Evolutionary conservation across 345 rosid genomes (phyloP).

Genomic region (Cardamine occulta): DNA sequence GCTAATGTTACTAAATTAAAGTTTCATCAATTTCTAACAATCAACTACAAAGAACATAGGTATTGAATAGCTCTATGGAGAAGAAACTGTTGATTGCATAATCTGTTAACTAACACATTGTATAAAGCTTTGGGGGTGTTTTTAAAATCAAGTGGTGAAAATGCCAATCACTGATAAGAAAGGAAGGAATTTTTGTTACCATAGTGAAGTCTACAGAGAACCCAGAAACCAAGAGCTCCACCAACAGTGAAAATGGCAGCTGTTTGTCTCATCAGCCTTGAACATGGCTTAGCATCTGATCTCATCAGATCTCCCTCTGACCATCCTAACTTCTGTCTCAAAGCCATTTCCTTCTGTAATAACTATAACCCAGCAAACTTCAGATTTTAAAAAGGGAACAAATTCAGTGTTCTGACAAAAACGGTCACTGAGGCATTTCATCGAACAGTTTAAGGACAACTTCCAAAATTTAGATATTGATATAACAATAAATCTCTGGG

Average conservation of each 20-base stretch:
- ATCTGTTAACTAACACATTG: background rate
- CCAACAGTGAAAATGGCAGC: constrained; percentile 74
- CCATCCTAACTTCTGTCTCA: constrained; percentile 66
- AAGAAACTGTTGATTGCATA: background rate
- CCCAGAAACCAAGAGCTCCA: constrained; percentile 86
- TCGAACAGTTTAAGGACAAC: constrained; percentile 33
- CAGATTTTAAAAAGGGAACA: background rate
- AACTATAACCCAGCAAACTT: background rate
- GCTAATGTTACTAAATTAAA: background rate
- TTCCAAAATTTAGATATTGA: background rate
- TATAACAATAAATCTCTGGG: fast-evolving
- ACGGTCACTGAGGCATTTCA: constrained; percentile 34
- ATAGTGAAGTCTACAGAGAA: constrained; percentile 78
- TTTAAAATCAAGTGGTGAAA: background rate
- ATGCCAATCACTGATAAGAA: background rate
- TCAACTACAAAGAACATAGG: background rate
- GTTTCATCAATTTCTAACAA: background rate
- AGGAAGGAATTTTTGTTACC: constrained; percentile 47
- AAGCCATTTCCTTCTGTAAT: constrained; percentile 52
- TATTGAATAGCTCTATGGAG: background rate
- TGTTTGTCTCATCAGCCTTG: constrained; percentile 76
- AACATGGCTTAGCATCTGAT: constrained; percentile 80
- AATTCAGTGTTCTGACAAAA: background rate
- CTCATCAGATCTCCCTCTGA: constrained; percentile 88
- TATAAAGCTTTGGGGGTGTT: background rate